phyloP scores from a whole-genome alignment of 176 grass and related monocot species.

The Bonia amplexicaulis region DNA sequence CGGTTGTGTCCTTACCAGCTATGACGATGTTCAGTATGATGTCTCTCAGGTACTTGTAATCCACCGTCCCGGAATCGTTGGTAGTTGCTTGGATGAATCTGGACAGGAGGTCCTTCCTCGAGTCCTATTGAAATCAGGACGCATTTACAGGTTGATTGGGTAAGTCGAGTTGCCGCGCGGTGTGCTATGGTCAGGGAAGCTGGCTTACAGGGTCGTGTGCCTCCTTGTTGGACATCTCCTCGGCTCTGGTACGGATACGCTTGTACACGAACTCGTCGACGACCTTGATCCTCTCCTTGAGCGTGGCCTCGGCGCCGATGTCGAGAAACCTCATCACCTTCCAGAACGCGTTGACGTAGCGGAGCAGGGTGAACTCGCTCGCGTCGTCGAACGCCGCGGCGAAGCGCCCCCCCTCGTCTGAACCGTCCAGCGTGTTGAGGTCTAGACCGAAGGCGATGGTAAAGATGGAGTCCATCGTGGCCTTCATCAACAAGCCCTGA shows the following conservation, averaged over 20 bases:
- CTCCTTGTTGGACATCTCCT: constrained; percentile 11
- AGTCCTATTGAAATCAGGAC: not conserved
- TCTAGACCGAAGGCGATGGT: constrained; percentile 51
- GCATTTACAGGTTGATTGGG: not conserved
- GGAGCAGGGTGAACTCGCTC: constrained; percentile 47
- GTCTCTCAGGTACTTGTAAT: constrained; percentile 37
- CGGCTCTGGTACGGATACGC: constrained; percentile 12
- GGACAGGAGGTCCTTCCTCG: constrained; percentile 44
- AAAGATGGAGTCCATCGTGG: constrained; percentile 71
- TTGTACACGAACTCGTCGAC: constrained; percentile 59
- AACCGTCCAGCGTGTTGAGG: constrained; percentile 35
- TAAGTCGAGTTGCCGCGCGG: no score
- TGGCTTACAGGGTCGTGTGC: constrained; percentile 15
- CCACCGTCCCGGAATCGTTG: constrained; percentile 25
- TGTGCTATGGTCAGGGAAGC: not conserved
- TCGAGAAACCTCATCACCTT: constrained; percentile 41
- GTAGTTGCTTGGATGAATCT: constrained; percentile 34
- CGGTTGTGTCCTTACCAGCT: constrained; percentile 61
- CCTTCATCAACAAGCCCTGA: constrained; percentile 43
- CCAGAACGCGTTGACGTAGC: constrained; percentile 57
- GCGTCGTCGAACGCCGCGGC: constrained; percentile 64
- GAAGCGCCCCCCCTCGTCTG: constrained; percentile 34
- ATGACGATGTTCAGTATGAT: constrained; percentile 62
- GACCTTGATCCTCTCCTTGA: constrained; percentile 32
- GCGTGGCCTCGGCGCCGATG: constrained; percentile 36